phyloP scores from a whole-genome alignment of 768 basidiomycete species.

The Russula sp. region DNA sequence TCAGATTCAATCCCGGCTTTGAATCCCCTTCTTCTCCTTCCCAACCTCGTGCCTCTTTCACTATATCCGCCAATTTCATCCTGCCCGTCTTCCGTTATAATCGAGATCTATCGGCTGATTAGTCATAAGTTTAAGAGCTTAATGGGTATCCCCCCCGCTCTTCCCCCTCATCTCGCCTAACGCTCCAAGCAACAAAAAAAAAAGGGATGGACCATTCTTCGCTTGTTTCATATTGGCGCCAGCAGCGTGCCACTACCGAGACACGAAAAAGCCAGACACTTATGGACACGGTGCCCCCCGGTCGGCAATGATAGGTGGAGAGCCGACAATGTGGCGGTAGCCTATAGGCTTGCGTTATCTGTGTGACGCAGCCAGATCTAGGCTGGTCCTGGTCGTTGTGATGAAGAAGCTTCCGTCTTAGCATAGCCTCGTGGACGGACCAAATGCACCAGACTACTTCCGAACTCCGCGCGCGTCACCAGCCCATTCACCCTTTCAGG shows the following conservation, averaged over 20 bases:
- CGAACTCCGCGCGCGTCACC: slow-evolving; percentile 24
- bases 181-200: background rate
- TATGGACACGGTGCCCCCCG: slow-evolving; percentile 8
- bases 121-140: slow-evolving; percentile 41
- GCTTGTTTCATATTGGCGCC: slow-evolving; percentile 7
- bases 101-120: slow-evolving; percentile 37
- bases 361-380: slow-evolving; percentile 22
- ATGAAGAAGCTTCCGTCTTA: slow-evolving; percentile 23
- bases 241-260: background rate
- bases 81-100: slow-evolving; percentile 37
- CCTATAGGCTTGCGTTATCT: slow-evolving; percentile 18
- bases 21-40: slow-evolving; percentile 36
- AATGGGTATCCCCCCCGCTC: slow-evolving; percentile 32
- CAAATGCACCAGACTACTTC: slow-evolving; percentile 16
- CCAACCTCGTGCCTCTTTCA: slow-evolving; percentile 52
- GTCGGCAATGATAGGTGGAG: slow-evolving; percentile 7
- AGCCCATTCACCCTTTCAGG: slow-evolving; percentile 18
- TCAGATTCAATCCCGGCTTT: slow-evolving; percentile 26
- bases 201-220: background rate
- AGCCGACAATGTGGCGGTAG: slow-evolving; percentile 15
- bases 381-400: slow-evolving; percentile 18
- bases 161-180: slow-evolving; percentile 25
- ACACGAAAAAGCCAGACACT: background rate
- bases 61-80: slow-evolving; percentile 32
- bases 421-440: slow-evolving; percentile 21